Evolutionary conservation across 1,139 yeast genomes (phyloP).

Genomic region (Candida sanyaensis): DNA sequence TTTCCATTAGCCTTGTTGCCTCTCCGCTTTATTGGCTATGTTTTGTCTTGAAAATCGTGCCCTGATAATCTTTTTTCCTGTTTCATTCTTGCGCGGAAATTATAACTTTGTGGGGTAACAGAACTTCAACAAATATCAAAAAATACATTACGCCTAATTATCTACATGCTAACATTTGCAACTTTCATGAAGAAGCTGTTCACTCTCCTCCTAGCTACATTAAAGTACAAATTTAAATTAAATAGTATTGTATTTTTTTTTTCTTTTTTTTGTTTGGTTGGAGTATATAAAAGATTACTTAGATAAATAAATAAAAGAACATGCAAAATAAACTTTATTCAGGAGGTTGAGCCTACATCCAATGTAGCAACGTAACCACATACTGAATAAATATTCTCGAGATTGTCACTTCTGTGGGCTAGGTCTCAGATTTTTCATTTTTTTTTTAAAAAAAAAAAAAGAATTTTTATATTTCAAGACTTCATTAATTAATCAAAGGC

Average conservation of each 20-base stretch:
- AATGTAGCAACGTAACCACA: neutral
- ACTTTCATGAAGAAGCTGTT: neutral
- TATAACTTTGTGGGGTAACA: neutral
- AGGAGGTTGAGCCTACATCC: neutral
- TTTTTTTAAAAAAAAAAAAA: too few species aligned
- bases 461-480: neutral
- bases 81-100: neutral
- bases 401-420: too few species aligned
- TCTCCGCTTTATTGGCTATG: too few species aligned
- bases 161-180: neutral
- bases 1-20: too few species aligned
- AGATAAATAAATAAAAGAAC: constrained; percentile 4
- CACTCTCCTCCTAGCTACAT: too few species aligned
- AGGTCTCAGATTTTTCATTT: neutral
- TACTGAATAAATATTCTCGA: neutral
- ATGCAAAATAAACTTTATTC: constrained; percentile 1
- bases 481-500: constrained; percentile 59
- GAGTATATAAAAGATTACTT: neutral
- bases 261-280: too few species aligned
- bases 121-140: neutral
- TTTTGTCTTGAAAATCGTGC: too few species aligned
- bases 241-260: too few species aligned
- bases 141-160: too few species aligned
- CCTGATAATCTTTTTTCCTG: too few species aligned
- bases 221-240: too few species aligned